phyloP scores from a whole-genome alignment of 2,329 filamentous ascomycete genomes.

The Penicillium sp. region DNA sequence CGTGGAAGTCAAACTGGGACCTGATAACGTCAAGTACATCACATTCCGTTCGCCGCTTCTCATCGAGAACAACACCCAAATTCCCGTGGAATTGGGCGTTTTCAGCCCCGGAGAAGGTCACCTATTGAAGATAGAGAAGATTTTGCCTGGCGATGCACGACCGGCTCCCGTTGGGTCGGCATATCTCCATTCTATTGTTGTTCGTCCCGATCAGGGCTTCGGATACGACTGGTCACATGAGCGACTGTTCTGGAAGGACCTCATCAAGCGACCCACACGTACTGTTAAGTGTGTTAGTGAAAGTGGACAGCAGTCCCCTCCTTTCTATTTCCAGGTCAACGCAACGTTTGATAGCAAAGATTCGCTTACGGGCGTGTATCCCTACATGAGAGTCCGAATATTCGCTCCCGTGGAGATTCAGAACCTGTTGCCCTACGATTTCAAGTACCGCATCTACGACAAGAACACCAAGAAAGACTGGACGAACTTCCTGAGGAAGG shows the following conservation, averaged over 20 bases:
- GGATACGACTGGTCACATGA: constrained; percentile 95
- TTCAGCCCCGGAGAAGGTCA: constrained; percentile 85
- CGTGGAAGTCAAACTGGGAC: constrained; percentile 85
- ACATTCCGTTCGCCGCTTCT: constrained; percentile 88
- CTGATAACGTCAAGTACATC: constrained; percentile 97
- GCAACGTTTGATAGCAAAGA: constrained; percentile 80
- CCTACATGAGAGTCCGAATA: constrained; percentile 89
- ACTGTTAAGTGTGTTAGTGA: constrained; percentile 89
- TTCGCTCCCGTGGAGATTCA: constrained; percentile 92
- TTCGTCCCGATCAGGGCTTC: constrained; percentile 92
- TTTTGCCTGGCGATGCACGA: constrained; percentile 82
- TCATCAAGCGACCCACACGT: constrained; percentile 77
- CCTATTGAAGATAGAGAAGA: constrained; percentile 95
- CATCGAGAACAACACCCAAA: constrained; percentile 94
- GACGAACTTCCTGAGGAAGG: constrained; percentile 96
- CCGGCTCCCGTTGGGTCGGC: constrained; percentile 90
- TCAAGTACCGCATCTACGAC: constrained; percentile 99
- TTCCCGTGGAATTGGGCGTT: constrained; percentile 88
- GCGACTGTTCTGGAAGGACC: constrained; percentile 85
- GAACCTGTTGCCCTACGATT: constrained; percentile 92
- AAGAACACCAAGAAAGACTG: constrained; percentile 98
- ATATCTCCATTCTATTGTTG: constrained; percentile 80
- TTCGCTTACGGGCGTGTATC: constrained; percentile 79
- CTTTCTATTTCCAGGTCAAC: constrained; percentile 96
- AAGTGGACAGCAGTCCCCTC: constrained; percentile 68